Evolutionary conservation across 805 yeast genomes (phyloP), one percentile per base, ranked within the genome.

Genomic region (Candida palmyrensis): DNA sequence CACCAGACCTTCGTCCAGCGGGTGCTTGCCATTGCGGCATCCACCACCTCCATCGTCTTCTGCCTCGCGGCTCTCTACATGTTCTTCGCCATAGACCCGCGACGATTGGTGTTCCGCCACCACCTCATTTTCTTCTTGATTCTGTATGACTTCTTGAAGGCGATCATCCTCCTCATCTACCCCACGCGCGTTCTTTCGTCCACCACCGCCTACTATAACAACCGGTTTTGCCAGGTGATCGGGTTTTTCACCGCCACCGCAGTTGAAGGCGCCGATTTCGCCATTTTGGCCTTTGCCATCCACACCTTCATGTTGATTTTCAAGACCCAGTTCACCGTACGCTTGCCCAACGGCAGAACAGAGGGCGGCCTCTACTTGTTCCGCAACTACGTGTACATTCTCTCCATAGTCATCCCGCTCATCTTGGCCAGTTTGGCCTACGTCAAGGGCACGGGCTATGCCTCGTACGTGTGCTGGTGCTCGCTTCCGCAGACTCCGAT

Each of bases 221-320:
- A 63, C 25, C 55, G 53, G 19, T 75, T 82, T 49, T 75, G 80
- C 45, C 75, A 79, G 48, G 73, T 77, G 4, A 70, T 82, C 22
- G 96, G 95, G 2, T 87, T 83, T 66, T 78, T 85, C 55, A 82
- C 95, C 1, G 84, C 89, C 3, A 68, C 79, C 25, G 71, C 86
- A 15, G 81, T 83, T 10, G 94, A 85, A 55, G 95, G 95, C 14
- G 87, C 89, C 2, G 97, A 88, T 56, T 50, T 86, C 22, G 88
- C 92, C 12, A 88, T 87, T 33, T 61, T 86, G 20, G 71, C 81
- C 22, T 82, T 88, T 58, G 95, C 96, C 2, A 57, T 87, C 11
- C 96, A 88, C 57, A 82, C 90, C 7, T 85, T 77, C 18, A 50
- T 87, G 27, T 59, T 86, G 19, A 81, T 88, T 4, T 83, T 85